Conservation (phyloP, 495 filamentous ascomycete species). For the Talaromyces liani region DNA sequence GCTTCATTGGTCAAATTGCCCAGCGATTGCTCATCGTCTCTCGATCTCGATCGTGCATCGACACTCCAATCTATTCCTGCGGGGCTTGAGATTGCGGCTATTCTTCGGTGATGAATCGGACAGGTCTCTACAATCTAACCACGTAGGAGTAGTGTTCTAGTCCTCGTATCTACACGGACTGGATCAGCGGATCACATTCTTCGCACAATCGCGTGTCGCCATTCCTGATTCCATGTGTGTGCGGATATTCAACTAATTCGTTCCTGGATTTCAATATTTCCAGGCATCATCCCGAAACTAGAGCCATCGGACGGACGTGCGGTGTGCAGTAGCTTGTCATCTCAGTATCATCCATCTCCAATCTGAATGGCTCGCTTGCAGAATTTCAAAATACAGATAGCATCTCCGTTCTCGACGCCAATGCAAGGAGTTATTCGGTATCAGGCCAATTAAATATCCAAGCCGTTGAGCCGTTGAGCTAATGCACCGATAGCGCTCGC, state of each 20-base stretch:
- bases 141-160: not conserved
- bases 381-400: not conserved
- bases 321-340: not conserved
- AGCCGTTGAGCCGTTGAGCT: slow-evolving; percentile 4
- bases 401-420: not conserved
- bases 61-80: not conserved
- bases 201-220: not conserved
- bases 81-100: not conserved
- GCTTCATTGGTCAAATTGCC: not conserved
- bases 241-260: not conserved
- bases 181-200: not conserved
- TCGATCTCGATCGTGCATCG: not conserved
- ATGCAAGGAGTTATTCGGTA: not conserved
- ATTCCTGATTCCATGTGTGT: not conserved
- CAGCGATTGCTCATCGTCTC: not conserved
- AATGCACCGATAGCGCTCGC: not conserved
- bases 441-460: not conserved
- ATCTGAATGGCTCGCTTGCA: not conserved
- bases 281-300: not conserved
- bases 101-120: not conserved
- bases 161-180: not conserved
- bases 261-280: not conserved
- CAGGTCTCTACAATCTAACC: not conserved
- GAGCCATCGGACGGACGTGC: not conserved
- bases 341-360: not conserved